Evolutionary conservation across 805 yeast species (phyloP).

Genomic region (Cyberlindnera saturnus): DNA sequence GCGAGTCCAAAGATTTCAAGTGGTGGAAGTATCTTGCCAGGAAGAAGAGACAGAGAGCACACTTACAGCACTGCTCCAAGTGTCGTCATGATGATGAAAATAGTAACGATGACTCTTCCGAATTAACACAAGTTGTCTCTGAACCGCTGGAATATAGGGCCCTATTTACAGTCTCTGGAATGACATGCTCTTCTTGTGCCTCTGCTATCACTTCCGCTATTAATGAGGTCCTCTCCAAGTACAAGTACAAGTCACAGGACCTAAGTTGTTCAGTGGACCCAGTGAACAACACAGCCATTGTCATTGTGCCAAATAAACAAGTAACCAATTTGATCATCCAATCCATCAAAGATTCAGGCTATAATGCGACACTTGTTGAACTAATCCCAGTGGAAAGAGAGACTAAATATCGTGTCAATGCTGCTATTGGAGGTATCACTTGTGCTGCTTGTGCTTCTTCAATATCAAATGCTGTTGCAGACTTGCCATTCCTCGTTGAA

Average conservation of each 20-base stretch:
- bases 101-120: slow-evolving; percentile 17
- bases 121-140: slow-evolving; percentile 20
- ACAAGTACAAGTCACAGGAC: not conserved
- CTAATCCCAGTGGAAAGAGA: slow-evolving; percentile 51
- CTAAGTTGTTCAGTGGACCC: slow-evolving; percentile 43
- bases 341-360: slow-evolving; percentile 39
- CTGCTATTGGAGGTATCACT: slow-evolving; percentile 67
- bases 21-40: slow-evolving; percentile 7
- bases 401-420: slow-evolving; percentile 44
- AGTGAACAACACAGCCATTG: slow-evolving; percentile 46
- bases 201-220: slow-evolving; percentile 42
- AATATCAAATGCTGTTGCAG: slow-evolving; percentile 39
- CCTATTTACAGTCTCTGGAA: slow-evolving; percentile 52
- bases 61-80: slow-evolving; percentile 34
- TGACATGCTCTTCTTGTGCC: slow-evolving; percentile 64
- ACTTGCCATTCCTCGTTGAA: slow-evolving; percentile 46
- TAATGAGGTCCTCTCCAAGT: slow-evolving; percentile 17
- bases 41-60: slow-evolving; percentile 23
- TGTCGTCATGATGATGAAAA: slow-evolving; percentile 29
- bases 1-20: not conserved
- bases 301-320: slow-evolving; percentile 46
- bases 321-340: slow-evolving; percentile 43
- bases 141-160: slow-evolving; percentile 36
- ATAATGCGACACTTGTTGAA: slow-evolving; percentile 48
- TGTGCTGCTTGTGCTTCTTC: slow-evolving; percentile 68